These are phyloP conservation scores for Picea sitchensis DNA, from an alignment of 75 land plant genomes.

Conservation along the genomic window DNA sequence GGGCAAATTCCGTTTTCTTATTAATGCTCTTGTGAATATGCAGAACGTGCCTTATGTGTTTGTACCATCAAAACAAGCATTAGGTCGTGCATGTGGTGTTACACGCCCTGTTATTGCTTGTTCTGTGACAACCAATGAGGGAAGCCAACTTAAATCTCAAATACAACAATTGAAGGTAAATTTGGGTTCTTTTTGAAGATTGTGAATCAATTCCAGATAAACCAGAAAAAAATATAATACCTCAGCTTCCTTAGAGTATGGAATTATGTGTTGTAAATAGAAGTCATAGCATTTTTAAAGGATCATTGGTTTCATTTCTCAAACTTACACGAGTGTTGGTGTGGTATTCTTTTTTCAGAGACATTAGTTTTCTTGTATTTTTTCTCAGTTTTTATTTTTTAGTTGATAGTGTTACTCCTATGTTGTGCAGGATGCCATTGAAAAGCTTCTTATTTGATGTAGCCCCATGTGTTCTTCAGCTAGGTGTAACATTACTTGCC, in stretches of 20 bases:
- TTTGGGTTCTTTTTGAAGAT: not conserved
- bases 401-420: not conserved
- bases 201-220: too few relatives aligned
- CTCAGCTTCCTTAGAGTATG: too few relatives aligned
- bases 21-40: too few relatives aligned
- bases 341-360: too few relatives aligned
- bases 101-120: slow-evolving; percentile 70
- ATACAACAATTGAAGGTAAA: slow-evolving; percentile 59
- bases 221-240: too few relatives aligned
- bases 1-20: too few relatives aligned
- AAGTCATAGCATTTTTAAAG: too few relatives aligned
- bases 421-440: slow-evolving; percentile 51
- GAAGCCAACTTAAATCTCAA: slow-evolving; percentile 62
- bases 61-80: slow-evolving; percentile 69
- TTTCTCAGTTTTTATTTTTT: not conserved
- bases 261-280: too few relatives aligned
- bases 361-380: not conserved
- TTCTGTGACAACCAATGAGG: slow-evolving; percentile 68
- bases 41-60: slow-evolving; percentile 75
- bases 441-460: slow-evolving; percentile 60
- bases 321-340: too few relatives aligned
- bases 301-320: too few relatives aligned
- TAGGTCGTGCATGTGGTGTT: slow-evolving; percentile 73
- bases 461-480: not conserved
- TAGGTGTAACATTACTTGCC: not conserved